Percentiles rank a stretch among this genome's conserved stretches.
Conservation (phyloP, 176 grass and related monocot species). For the Carex parvula region DNA sequence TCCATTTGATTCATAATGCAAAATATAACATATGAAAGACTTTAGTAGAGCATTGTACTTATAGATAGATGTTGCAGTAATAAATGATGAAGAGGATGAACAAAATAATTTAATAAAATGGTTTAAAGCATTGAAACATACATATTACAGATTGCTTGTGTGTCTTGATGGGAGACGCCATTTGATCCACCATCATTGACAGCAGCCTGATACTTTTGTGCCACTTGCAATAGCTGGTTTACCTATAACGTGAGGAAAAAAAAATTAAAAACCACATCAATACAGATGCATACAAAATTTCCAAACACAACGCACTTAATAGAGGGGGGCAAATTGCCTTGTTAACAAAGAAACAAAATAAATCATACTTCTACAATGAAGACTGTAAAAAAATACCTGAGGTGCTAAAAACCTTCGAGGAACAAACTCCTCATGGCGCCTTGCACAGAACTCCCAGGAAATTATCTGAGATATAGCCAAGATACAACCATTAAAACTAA, state of each 20-base stretch:
- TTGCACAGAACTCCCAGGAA: conserved; percentile 96
- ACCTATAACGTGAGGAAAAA: conserved; percentile 49
- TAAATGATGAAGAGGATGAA: neutral
- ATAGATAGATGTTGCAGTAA: conserved; percentile 9
- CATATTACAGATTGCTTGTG: conserved; percentile 74
- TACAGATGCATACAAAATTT: neutral
- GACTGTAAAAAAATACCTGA: conserved; percentile 45
- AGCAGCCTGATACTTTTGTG: conserved; percentile 79
- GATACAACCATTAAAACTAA: conserved; percentile 27
- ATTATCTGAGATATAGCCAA: conserved; percentile 55
- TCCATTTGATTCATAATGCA: neutral
- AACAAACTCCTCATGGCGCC: conserved; percentile 73
- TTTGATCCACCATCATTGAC: conserved; percentile 47
- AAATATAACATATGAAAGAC: neutral
- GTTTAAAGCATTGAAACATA: conserved; percentile 35
- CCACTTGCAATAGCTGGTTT: conserved; percentile 73
- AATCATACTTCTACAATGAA: neutral
- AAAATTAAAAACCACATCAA: neutral
- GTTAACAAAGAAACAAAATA: neutral
- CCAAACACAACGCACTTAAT: neutral
- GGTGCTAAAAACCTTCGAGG: conserved; percentile 74
- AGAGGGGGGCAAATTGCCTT: neutral
- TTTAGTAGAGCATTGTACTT: neutral
- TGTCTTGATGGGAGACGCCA: conserved; percentile 57
- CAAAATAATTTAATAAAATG: neutral